Base-by-base conservation (phyloP, 208 protist genomes). In the Jaenimonas drosophilae region DNA sequence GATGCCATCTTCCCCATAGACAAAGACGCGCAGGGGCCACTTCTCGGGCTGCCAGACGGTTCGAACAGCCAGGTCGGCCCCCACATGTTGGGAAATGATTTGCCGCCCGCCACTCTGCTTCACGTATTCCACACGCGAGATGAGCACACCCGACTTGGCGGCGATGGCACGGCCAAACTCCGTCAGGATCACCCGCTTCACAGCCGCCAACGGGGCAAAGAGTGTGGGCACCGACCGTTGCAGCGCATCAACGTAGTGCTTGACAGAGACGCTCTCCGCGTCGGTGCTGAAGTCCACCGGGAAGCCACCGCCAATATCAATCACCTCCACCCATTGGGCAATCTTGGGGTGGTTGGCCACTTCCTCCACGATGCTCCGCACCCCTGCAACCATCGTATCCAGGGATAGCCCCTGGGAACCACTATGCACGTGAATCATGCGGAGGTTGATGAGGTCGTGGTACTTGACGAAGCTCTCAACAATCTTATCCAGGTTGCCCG, bases 71-170 rank as follows among this genome's bases (percentile, higher is more conserved):
- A 86, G 60, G 53, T 86, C 76, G 23, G 69, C 76, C 46, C 76
- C 76, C 29, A 73, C 52, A 53, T 86, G 76, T 40, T 77, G 60
- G 40, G 64, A 49, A 30, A 76, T 46, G 37, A 86, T 72, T 41
- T 69, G 55, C 0, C 61, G 58, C 21, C 69, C 68, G 7, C 60
- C 67, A 34, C 36, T 64, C 52, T 54, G 28, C 59, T 86, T 86
- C 20, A 70, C 62, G 49, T 86, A 86, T 59, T 86, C 76, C 27
- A 86, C 60, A 19, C 68, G 65, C 11, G 68, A 82, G 39, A 79
- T 49, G 24, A 76, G 46, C 20, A 75, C 60, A 20, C 68, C 76
- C 19, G 68, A 37, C 55, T 86, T 86, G 27, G 70, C 67, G 17
- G 46, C 55, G 40, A 86, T 47, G 34, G 63, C 59, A 38, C 76